These are phyloP conservation scores for Suillus plorans DNA, from an alignment of 768 basidiomycete genomes.

Conservation along the genomic window DNA sequence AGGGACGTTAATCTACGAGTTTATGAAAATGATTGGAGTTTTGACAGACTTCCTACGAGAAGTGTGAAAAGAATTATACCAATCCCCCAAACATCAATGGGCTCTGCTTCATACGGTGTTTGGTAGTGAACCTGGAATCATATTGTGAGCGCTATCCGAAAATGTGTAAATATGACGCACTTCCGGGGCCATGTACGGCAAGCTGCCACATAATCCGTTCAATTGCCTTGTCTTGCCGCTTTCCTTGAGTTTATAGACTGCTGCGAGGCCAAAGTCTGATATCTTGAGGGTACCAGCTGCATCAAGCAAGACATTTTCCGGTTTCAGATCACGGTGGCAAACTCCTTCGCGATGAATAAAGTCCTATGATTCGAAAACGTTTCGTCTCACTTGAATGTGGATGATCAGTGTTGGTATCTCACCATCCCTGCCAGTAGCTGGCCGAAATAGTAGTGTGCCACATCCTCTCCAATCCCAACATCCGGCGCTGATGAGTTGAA, in stretches of 20 bases:
- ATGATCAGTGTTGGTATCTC: constrained; percentile 22
- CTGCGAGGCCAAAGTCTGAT: constrained; percentile 92
- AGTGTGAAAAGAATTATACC: constrained; percentile 94
- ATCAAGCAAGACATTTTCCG: constrained; percentile 91
- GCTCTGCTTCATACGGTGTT: constrained; percentile 81
- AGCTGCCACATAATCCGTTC: constrained; percentile 83
- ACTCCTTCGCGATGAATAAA: constrained; percentile 90
- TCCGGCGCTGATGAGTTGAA: constrained; percentile 77
- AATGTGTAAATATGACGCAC: constrained; percentile 39
- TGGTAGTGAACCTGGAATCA: constrained; percentile 58
- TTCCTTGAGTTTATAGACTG: constrained; percentile 84
- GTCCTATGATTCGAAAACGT: constrained; percentile 40
- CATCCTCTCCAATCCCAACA: constrained; percentile 79
- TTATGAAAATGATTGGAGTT: constrained; percentile 7
- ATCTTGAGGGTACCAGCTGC: constrained; percentile 85
- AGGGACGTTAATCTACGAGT: background rate
- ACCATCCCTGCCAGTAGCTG: constrained; percentile 87
- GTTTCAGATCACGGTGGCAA: constrained; percentile 95
- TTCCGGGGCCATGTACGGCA: constrained; percentile 95
- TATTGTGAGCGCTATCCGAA: background rate
- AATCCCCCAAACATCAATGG: constrained; percentile 94
- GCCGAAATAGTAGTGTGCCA: constrained; percentile 88
- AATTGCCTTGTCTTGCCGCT: constrained; percentile 73
- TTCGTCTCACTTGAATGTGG: constrained; percentile 1
- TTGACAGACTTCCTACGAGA: constrained; percentile 77